Base-by-base conservation (phyloP, 2,329 filamentous ascomycete species). In the Colletotrichum caudatum region DNA sequence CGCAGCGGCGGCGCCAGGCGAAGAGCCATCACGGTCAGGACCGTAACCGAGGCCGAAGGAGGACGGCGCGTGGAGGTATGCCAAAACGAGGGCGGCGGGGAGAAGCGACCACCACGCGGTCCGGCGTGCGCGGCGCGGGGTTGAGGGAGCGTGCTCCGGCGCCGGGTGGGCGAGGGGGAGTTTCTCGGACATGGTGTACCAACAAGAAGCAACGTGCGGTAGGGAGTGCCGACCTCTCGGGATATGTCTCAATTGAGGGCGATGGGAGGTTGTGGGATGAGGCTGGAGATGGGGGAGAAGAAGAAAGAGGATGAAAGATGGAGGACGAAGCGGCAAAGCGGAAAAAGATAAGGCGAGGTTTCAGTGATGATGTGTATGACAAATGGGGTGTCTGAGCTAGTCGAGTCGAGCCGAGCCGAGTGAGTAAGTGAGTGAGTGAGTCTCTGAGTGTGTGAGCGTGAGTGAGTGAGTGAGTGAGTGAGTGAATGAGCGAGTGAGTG, bases 81-180 rank as follows among this genome's bases (percentile, higher is more conserved):
- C 46, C 2, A 73, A 41, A 3, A 73, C 5, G 39, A 73, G 60
- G 29, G 65, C 69, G 53, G 69, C 69, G 5, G 72, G 72, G n/a
- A 73, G 11, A 33, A 69, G 60, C 11, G 64, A 46, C 72, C 72
- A 73, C 71, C 71, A 73, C 35, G 71, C 69, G 39, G 64, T 53
- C 33, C 37, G 58, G 23, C 62, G 63, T 37, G 59, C 18, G 48
- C 69, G 61, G 41, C 61, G 37, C 29, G 48, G 65, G 9, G 64
- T 35, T 9, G 61, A 12, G 29, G 61, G 33, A 7, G 53, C 39
- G 16, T 44, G 20, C 39, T 57, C 69, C 54, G 62, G 58, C 46
- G 51, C 56, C 63, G 61, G 33, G 59, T 68, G 67, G 14, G 60
- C 41, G 46, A 72, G 6, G 53, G 69, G 69, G 26, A 72, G 66